Evolutionary conservation across 106 monocot genomes (phyloP), one percentile per base, ranked within the genome.

Genomic region (Agapanthus africanus): DNA sequence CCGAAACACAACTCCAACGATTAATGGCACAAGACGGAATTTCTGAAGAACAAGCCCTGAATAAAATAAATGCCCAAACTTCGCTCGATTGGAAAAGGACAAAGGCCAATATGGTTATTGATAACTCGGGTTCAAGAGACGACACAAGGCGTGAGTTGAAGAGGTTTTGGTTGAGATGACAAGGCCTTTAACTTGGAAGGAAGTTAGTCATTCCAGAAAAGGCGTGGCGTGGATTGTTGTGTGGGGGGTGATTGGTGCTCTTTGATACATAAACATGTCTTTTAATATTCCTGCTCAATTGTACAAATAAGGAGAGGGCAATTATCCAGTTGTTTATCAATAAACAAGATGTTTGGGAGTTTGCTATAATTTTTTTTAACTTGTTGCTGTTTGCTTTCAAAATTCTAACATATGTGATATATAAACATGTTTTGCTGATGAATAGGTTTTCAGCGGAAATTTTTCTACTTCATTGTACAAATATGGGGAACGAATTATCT

Each of bases 51-150:
- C 84, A 87, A 40, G 95, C 95, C 6, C 71, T 59, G 23, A 82
- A 87, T 57, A 84, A 81, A 66, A 87, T 97, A 26, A 52, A 84
- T 51, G 81, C 95, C 54, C 91, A 97, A 74, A 77, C 69, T 63
- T 54, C 84, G 15, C 46, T 97, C 21, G 86, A 97, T 40, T 80
- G 37, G 78, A 97, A 97, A 76, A 91, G 70, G 77, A 68, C 68
- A 11, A 86, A 87, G 54, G 91, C 91, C 1, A 80, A 92, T 60
- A 74, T 92, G 25, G 84, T 97, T 11, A 87, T 97, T 6, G 84
- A 97, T 28, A 97, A 97, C 71, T 97, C 95, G 1, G 89, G 88
- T 40, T 79, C 89, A 7, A 40, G 82, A 1, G 91, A 97, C 37
- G 89, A 92, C 46, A 97, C 95, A 30, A 84, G 68, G 49, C 41